Base-by-base conservation (phyloP, 257 asterid genomes). In the Petunia axillaris region DNA sequence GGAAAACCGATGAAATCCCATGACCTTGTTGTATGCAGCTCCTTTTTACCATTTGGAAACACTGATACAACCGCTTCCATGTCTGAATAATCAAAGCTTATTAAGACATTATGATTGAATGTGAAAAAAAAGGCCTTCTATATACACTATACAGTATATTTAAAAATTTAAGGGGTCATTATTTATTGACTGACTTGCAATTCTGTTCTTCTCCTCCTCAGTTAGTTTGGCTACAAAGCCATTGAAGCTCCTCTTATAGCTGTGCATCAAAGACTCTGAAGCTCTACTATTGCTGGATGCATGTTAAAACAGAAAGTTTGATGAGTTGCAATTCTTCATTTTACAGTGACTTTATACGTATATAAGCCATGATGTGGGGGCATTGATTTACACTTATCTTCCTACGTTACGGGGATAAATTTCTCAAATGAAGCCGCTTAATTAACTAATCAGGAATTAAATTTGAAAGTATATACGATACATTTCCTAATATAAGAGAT, bases 1-100 rank as follows among this genome's bases (percentile, higher is more conserved):
- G 94, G 89, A 25, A 90, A 89, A 10, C 93, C 93, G 82, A 87
- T 55, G 84, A 90, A 90, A 75, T 89, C 93, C 94, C 94, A 90
- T 41, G 93, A 90, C 74, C 91, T 81, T 14, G 93, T 89, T 0
- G 94, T 90, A 14, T 86, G 93, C 1, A 90, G 81, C 55, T 90
- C 88, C 60, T 86, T 89, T 67, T 81, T 85, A 11, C 78, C 79
- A 83, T 87, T 90, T 0, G 86, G 87, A 66, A 90, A 85, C 50
- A 90, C 90, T 1, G 89, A 87, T 1, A 90, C 93, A 6, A 89
- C 94, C 37, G 89, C 89, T 0, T 89, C 89, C 87, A 89, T 64
- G 60, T 78, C 91, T 90, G 76, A 48, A 40, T 41, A 55, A 55
- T 25, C 0, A 40, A 48, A 10, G n/a, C 38, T 6, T 2, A 64